Conservation (phyloP, 106 monocot genomes). For the Dioscorea zingiberensis region DNA sequence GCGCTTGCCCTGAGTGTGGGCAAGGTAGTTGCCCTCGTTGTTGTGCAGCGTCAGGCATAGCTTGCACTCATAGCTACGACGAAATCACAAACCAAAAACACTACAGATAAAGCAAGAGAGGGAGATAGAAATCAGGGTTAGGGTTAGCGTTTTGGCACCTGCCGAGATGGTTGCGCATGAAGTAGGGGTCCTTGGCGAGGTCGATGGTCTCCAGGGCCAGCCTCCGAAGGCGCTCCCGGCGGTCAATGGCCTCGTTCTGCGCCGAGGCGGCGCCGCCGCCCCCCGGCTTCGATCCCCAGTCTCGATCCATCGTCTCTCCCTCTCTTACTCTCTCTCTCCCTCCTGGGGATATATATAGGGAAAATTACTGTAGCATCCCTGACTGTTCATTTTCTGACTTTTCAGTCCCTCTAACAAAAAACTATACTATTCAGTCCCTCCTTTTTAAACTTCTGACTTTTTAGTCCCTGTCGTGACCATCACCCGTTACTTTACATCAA, state of each 20-base stretch:
- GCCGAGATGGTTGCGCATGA: slow-evolving; percentile 98
- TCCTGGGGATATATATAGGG: no score
- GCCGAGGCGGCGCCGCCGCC: slow-evolving; percentile 92
- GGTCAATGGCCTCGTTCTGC: slow-evolving; percentile 96
- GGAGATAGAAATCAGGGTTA: slow-evolving; percentile 4
- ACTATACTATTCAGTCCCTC: no score
- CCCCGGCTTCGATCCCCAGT: slow-evolving; percentile 96
- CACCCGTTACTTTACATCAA: no score
- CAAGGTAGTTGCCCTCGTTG: slow-evolving; percentile 97
- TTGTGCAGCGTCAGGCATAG: slow-evolving; percentile 95
- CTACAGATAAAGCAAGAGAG: neutral
- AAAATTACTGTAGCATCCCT: no score
- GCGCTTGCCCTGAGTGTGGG: slow-evolving; percentile 96
- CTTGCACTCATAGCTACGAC: slow-evolving; percentile 82
- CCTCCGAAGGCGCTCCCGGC: slow-evolving; percentile 83
- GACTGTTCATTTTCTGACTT: no score
- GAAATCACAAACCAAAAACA: slow-evolving; percentile 5
- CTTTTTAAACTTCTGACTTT: no score
- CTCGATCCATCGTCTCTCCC: slow-evolving; percentile 61
- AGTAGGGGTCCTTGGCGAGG: slow-evolving; percentile 97
- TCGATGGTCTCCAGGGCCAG: slow-evolving; percentile 97
- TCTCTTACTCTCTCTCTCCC: neutral
- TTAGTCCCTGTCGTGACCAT: no score
- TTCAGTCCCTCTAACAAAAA: no score
- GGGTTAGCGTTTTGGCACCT: slow-evolving; percentile 48